Conservation (phyloP, 139 green algal species). For the Chlamydomonas sp. region DNA sequence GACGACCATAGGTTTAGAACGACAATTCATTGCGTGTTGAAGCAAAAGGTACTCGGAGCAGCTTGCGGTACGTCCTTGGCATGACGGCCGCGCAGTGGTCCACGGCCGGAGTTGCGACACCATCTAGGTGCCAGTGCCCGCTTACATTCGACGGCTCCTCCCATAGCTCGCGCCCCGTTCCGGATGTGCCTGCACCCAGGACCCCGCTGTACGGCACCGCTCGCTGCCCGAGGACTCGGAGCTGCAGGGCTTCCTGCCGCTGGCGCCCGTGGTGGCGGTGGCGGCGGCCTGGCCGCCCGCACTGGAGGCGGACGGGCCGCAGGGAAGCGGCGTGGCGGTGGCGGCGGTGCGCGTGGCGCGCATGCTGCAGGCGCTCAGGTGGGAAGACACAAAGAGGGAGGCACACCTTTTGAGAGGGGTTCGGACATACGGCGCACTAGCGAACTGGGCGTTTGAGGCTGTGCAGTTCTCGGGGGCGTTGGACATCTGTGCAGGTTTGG, state of each 20-base stretch:
- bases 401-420: too few relatives aligned
- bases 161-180: too few relatives aligned
- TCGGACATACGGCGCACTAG: not conserved
- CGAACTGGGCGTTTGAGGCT: not conserved
- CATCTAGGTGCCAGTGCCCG: too few relatives aligned
- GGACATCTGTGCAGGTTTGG: too few relatives aligned
- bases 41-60: too few relatives aligned
- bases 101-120: too few relatives aligned
- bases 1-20: too few relatives aligned
- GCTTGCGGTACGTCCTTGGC: too few relatives aligned
- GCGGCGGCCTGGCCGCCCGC: constrained; percentile 17
- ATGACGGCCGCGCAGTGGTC: too few relatives aligned
- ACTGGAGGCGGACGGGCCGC: not conserved
- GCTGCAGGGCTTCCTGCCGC: constrained; percentile 19
- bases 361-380: constrained; percentile 37
- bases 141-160: too few relatives aligned
- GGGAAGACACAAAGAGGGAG: not conserved
- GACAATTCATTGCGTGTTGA: too few relatives aligned
- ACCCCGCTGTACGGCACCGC: constrained; percentile 29
- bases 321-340: constrained; percentile 1
- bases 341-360: constrained; percentile 24
- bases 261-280: constrained; percentile 21
- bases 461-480: not conserved
- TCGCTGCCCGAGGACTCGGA: constrained; percentile 34
- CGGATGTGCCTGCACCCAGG: not conserved